Percentiles rank a stretch among this genome's conserved stretches.
Conservation (phyloP, 768 basidiomycete genomes). For the Leccinum longicurvipes region DNA sequence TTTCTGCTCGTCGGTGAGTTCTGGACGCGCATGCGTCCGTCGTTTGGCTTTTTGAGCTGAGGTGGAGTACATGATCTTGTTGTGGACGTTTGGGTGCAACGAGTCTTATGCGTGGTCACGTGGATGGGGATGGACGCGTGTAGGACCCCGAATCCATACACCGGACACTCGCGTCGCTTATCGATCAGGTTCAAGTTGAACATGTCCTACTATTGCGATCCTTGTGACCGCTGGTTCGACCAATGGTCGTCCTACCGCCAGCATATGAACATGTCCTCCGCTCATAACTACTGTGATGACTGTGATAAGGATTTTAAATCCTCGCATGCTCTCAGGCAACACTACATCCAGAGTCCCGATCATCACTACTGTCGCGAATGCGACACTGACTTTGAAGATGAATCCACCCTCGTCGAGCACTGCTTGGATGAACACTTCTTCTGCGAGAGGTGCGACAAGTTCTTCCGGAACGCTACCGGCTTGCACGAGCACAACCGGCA, state of each 20-base stretch:
- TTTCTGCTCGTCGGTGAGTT: slow-evolving; percentile 84
- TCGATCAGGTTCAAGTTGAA: not conserved
- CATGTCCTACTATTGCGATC: slow-evolving; percentile 28
- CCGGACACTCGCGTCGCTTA: not conserved
- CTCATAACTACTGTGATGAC: slow-evolving; percentile 44
- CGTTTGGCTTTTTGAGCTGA: slow-evolving; percentile 72
- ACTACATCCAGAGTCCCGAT: slow-evolving; percentile 46
- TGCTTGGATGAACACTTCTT: slow-evolving; percentile 38
- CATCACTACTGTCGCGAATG: slow-evolving; percentile 57
- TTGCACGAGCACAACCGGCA: slow-evolving; percentile 51
- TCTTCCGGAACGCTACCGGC: slow-evolving; percentile 40
- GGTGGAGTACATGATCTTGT: slow-evolving; percentile 49
- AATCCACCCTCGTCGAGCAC: slow-evolving; percentile 38
- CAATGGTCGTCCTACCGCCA: slow-evolving; percentile 27
- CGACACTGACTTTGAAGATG: slow-evolving; percentile 38
- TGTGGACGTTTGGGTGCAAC: not conserved
- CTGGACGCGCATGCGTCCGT: slow-evolving; percentile 71
- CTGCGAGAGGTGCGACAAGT: slow-evolving; percentile 40
- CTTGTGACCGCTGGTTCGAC: slow-evolving; percentile 39
- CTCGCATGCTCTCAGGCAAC: slow-evolving; percentile 39
- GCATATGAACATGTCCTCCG: slow-evolving; percentile 35
- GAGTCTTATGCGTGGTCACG: slow-evolving; percentile 21
- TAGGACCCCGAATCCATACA: slow-evolving; percentile 25
- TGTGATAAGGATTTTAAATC: slow-evolving; percentile 48
- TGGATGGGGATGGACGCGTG: slow-evolving; percentile 24